Percentiles rank a stretch among this genome's conserved stretches.
Conservation (phyloP, 1,284 basidiomycete genomes). For the Coniferiporia sulphurascens region DNA sequence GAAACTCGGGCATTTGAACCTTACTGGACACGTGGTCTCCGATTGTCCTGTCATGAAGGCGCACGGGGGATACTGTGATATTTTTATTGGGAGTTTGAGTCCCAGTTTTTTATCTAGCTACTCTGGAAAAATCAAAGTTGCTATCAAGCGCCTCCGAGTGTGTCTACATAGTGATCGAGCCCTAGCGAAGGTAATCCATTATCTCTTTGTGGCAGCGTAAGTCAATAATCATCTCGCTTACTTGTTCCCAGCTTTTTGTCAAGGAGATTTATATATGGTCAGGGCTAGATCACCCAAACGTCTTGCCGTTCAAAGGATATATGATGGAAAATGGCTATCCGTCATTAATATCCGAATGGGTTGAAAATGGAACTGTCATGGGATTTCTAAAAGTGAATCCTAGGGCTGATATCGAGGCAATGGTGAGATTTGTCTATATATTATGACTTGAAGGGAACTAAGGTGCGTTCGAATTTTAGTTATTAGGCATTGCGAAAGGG, state of each 20-base stretch:
- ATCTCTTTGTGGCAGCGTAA: no score
- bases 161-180: not conserved
- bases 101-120: not conserved
- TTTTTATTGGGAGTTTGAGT: constrained; percentile 2
- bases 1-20: not conserved
- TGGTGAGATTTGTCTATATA: not conserved
- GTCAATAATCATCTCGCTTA: not conserved
- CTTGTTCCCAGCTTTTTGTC: not conserved
- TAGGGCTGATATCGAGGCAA: not conserved
- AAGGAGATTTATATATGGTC: constrained; percentile 13
- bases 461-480: not conserved
- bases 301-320: constrained; percentile 9
- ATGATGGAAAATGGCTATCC: constrained; percentile 6
- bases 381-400: constrained; percentile 7
- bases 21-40: not conserved
- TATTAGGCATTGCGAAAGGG: constrained; percentile 8
- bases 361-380: constrained; percentile 11
- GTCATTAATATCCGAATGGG: constrained; percentile 17
- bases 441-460: not conserved
- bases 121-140: constrained; percentile 1
- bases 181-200: constrained; percentile 9
- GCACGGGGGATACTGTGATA: constrained; percentile 10
- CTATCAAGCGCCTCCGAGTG: constrained; percentile 12
- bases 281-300: constrained; percentile 9
- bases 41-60: not conserved